These are phyloP conservation scores for Fusarium sp. DNA, from an alignment of 2,329 filamentous ascomycete species.

Conservation along the genomic window DNA sequence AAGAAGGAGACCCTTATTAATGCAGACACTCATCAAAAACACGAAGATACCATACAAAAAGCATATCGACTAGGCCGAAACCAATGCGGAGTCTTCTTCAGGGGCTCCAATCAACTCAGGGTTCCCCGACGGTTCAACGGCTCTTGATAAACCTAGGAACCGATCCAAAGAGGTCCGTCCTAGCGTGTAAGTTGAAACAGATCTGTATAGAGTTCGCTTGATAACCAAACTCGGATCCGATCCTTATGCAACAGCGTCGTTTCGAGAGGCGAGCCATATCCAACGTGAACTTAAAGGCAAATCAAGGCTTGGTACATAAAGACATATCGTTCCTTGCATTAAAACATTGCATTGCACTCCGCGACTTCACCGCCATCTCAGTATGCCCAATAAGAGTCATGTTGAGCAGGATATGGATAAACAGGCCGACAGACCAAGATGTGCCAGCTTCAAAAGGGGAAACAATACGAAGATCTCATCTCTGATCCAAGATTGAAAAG, in stretches of 20 bases:
- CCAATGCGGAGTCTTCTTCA: not conserved
- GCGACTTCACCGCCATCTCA: slow-evolving; percentile 20
- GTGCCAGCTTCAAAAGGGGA: not conserved
- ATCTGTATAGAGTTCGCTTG: not conserved
- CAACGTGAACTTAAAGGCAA: not conserved
- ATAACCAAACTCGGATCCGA: not conserved
- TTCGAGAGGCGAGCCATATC: not conserved
- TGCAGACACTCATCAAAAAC: not conserved
- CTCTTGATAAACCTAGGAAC: not conserved
- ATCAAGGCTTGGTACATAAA: not conserved
- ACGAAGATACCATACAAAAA: not conserved
- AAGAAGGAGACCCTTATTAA: not conserved
- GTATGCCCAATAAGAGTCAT: slow-evolving; percentile 4
- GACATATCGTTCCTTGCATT: slow-evolving; percentile 14
- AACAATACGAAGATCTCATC: slow-evolving; percentile 11
- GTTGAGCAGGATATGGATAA: not conserved
- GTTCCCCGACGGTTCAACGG: not conserved
- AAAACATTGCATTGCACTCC: not conserved
- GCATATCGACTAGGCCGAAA: not conserved
- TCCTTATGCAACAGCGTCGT: not conserved
- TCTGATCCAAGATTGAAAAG: not conserved
- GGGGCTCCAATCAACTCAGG: not conserved
- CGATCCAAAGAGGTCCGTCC: not conserved
- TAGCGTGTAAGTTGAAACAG: not conserved
- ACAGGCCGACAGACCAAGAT: not conserved